A percentile compares a stretch with the other conserved stretches of the same genome.
These are phyloP conservation scores for Furcasterigmium furcatum DNA, from an alignment of 2,329 filamentous ascomycete species.

Conservation along the genomic window DNA sequence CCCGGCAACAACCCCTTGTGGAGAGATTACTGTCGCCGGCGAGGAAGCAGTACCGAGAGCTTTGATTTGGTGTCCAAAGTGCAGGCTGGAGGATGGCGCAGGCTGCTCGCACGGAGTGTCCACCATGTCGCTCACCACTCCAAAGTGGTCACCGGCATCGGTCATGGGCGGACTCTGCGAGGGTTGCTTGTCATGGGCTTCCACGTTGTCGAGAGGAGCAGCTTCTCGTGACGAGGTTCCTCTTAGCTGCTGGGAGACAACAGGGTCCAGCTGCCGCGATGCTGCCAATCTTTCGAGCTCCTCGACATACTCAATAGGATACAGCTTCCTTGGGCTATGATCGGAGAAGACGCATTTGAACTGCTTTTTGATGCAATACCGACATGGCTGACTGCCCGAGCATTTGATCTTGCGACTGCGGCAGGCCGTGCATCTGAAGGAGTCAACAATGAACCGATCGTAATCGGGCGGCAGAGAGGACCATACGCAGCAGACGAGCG, in stretches of 20 bases:
- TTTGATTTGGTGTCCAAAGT: neutral
- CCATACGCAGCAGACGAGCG: too few species aligned
- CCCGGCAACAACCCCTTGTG: too few species aligned
- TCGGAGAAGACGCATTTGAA: constrained; percentile 9
- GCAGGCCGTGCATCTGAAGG: constrained; percentile 5
- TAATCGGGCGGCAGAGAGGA: too few species aligned
- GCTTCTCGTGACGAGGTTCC: neutral
- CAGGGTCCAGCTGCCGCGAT: neutral
- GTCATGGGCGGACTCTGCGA: neutral
- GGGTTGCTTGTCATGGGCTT: neutral
- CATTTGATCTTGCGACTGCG: constrained; percentile 11
- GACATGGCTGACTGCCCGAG: constrained; percentile 9
- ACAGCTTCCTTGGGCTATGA: constrained; percentile 7
- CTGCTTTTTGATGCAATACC: constrained; percentile 8
- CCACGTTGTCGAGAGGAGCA: neutral
- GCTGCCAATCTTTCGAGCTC: neutral
- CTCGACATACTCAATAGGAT: constrained; percentile 8
- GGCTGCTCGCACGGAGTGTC: too few species aligned
- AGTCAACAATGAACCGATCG: too few species aligned
- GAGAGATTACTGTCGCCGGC: too few species aligned
- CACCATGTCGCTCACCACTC: neutral
- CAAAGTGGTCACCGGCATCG: neutral
- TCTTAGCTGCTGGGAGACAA: too few species aligned
- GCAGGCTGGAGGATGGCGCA: neutral
- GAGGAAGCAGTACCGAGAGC: neutral